A percentile compares a stretch with the other conserved stretches of the same genome.
Conservation (phyloP, 768 basidiomycete genomes). For the Suillus luteus region DNA sequence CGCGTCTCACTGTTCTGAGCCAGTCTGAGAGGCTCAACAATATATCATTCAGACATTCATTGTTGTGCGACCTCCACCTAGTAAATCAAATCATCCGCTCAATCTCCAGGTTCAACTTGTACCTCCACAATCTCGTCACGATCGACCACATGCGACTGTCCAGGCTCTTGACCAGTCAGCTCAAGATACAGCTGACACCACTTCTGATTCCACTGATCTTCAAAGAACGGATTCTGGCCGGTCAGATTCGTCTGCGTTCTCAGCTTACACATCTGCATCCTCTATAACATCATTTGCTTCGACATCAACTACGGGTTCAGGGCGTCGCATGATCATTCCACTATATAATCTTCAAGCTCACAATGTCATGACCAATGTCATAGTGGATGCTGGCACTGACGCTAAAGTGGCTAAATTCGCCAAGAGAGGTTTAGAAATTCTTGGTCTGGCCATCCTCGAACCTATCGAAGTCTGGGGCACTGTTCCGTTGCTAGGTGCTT, state of each 20-base stretch:
- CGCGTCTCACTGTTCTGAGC: constrained; percentile 25
- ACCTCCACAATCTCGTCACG: constrained; percentile 51
- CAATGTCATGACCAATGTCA: constrained; percentile 82
- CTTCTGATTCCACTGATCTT: constrained; percentile 28
- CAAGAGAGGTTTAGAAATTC: constrained; percentile 72
- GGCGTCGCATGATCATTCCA: constrained; percentile 78
- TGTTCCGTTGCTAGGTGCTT: constrained; percentile 15
- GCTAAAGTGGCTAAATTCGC: constrained; percentile 80
- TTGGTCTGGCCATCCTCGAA: constrained; percentile 77
- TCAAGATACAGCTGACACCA: constrained; percentile 28
- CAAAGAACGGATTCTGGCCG: constrained; percentile 40
- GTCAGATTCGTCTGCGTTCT: constrained; percentile 52
- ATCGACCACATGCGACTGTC: constrained; percentile 38
- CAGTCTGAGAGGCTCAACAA: constrained; percentile 10
- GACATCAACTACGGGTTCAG: constrained; percentile 44
- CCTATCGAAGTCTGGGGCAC: constrained; percentile 70
- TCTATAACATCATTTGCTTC: constrained; percentile 44
- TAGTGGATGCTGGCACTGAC: constrained; percentile 87
- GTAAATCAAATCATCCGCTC: constrained; percentile 81
- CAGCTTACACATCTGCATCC: constrained; percentile 50
- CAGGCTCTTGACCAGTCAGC: constrained; percentile 47
- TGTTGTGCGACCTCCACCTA: constrained; percentile 87
- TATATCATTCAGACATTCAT: constrained; percentile 70
- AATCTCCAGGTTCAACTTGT: constrained; percentile 93
- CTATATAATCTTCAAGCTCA: constrained; percentile 88